Evolutionary conservation across 805 yeast genomes (phyloP).

Genomic region (Dipodascus albidus): DNA sequence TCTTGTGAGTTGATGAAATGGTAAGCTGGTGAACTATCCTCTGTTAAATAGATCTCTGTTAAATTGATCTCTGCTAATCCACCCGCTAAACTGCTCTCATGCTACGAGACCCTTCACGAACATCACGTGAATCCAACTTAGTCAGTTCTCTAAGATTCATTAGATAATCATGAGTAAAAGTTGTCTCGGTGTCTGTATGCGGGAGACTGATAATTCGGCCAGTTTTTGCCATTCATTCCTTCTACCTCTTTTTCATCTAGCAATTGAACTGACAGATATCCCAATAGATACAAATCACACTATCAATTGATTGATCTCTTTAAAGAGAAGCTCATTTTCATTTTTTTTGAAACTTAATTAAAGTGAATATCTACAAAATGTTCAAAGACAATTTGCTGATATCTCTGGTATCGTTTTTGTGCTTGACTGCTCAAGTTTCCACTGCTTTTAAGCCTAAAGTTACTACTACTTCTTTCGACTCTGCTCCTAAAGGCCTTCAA

Average conservation of each 20-base stretch:
- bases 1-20: no score
- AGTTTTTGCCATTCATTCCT: neutral
- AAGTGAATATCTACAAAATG: neutral
- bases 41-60: no score
- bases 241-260: neutral
- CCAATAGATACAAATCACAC: neutral
- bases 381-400: neutral
- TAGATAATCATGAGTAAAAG: neutral
- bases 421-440: constrained; percentile 2
- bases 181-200: neutral
- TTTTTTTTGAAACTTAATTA: neutral
- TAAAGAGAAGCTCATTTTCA: neutral
- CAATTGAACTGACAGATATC: neutral
- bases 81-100: no score
- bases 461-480: constrained; percentile 4
- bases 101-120: no score
- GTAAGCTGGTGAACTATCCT: no score
- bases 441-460: constrained; percentile 11
- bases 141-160: neutral
- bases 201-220: no score
- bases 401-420: neutral
- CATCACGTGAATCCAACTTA: neutral
- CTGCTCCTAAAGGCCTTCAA: constrained; percentile 17
- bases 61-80: no score
- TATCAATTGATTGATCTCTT: neutral